Evolutionary conservation across 345 rosid species (phyloP), one percentile per base, ranked within the genome.

Genomic region (Populus simonii): DNA sequence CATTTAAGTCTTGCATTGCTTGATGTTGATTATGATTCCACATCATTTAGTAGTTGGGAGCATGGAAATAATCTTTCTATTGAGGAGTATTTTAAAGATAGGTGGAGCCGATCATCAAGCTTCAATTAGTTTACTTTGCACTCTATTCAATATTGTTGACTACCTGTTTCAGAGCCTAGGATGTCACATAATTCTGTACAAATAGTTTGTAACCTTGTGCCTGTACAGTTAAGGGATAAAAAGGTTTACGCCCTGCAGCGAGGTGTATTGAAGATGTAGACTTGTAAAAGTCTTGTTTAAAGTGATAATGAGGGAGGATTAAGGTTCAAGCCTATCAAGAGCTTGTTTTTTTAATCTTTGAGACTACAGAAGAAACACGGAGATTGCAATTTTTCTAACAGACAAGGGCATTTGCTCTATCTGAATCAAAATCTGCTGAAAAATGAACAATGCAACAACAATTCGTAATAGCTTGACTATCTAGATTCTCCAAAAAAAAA

Each of bases 1-100:
- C 97, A 93, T 82, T 71, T 90, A 69, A 88, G 87, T 62, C 85
- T 90, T 1, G 98, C 98, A 35, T 81, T 93, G 86, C 92, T 92
- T 20, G 98, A 93, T 35, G 76, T 89, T 15, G 93, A 84, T 7
- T 87, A 90, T 75, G 93, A 89, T 78, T 89, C 84, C 8, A 86
- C 85, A 59, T 93, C 99, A n/a, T 73, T 81, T 5, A 83, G 93
- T 75, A 90, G 97, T 85, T 66, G 74, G 55, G 98, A 89, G 79
- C 91, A 77, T 83, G 89, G 86, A 78, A 88, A 82, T 82, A 74
- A 66, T 59, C 31, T 79, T 43, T 85, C 89, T 17, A 51, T 85
- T 22, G 96, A 91, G 66, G 91, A 87, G 31, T 87, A 87, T 82
- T 31, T 88, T n/a, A 87, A 86, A 79, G 84, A 71, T 51, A 85